Conservation (phyloP, 75 land plant genomes). For the Pinus taeda region DNA sequence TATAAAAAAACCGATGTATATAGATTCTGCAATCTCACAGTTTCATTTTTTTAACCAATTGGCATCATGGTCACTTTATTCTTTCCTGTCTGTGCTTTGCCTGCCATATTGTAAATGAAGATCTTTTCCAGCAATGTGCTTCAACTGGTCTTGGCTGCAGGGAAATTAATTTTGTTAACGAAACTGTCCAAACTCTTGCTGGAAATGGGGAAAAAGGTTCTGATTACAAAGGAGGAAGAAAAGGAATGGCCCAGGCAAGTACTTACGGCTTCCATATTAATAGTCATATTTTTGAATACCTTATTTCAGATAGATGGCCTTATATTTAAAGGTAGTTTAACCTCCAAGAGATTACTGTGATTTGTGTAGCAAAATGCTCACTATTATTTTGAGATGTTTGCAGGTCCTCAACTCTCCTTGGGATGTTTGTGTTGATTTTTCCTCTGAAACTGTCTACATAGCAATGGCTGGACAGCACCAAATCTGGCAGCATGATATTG, state of each 20-base stretch:
- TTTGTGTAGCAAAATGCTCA: neutral
- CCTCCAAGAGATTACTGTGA: neutral
- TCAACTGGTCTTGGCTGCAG: slow-evolving; percentile 31
- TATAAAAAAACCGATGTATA: neutral
- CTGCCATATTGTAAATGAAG: neutral
- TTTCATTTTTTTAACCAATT: neutral
- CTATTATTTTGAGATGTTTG: neutral
- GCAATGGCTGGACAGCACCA: slow-evolving; percentile 99
- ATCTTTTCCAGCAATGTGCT: neutral
- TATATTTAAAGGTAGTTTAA: neutral
- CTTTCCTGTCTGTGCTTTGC: neutral
- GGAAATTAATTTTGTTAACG: slow-evolving; percentile 91
- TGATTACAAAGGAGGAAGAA: slow-evolving; percentile 84
- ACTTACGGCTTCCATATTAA: neutral
- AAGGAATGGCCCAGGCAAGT: slow-evolving; percentile 55
- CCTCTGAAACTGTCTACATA: slow-evolving; percentile 65
- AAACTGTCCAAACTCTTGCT: slow-evolving; percentile 82
- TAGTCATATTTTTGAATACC: neutral
- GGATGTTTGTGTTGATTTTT: slow-evolving; percentile 86
- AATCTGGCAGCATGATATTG: slow-evolving; percentile 76
- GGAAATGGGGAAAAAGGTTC: slow-evolving; percentile 95
- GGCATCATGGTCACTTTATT: neutral
- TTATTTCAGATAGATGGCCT: neutral
- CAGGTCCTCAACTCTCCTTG: slow-evolving; percentile 97
- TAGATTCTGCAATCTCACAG: neutral